Percentiles rank a stretch among this genome's conserved stretches.
These are phyloP conservation scores for Cladosporium sp. DNA, from an alignment of 2,329 filamentous ascomycete genomes.

Conservation along the genomic window DNA sequence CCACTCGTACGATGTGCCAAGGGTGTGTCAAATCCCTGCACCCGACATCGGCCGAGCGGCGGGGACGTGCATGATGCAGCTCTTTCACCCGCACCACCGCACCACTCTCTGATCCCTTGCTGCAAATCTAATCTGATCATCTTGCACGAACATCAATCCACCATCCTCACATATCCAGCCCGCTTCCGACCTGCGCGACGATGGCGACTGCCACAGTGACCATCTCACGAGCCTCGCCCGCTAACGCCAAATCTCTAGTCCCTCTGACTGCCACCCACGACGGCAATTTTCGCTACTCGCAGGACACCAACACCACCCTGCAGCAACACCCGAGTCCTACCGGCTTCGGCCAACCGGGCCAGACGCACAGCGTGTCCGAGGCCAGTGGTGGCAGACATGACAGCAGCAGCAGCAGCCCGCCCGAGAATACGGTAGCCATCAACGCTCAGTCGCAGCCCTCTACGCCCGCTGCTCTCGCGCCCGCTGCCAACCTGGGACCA, in stretches of 20 bases:
- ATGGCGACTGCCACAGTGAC: constrained; percentile 24
- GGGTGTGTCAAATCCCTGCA: neutral
- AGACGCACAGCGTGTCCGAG: constrained; percentile 10
- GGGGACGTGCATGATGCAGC: constrained; percentile 12
- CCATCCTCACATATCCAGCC: constrained; percentile 22
- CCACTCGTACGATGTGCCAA: constrained; percentile 21
- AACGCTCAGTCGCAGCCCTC: constrained; percentile 8
- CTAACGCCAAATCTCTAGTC: constrained; percentile 26
- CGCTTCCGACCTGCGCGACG: constrained; percentile 23
- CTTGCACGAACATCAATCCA: constrained; percentile 22
- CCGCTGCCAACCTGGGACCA: constrained; percentile 35
- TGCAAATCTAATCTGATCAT: constrained; percentile 35
- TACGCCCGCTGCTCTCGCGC: neutral
- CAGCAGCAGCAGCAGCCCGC: neutral
- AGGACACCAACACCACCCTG: neutral
- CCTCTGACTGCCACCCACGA: neutral
- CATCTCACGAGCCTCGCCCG: constrained; percentile 8
- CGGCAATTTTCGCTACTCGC: constrained; percentile 6
- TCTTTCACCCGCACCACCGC: neutral
- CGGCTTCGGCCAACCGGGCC: constrained; percentile 16
- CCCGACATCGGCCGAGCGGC: constrained; percentile 20
- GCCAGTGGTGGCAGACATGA: neutral
- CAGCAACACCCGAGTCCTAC: neutral
- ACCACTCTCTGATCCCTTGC: constrained; percentile 16
- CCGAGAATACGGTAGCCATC: constrained; percentile 18